phyloP scores from a whole-genome alignment of 768 basidiomycete genomes.

The Kwoniella newhampshirensis region DNA sequence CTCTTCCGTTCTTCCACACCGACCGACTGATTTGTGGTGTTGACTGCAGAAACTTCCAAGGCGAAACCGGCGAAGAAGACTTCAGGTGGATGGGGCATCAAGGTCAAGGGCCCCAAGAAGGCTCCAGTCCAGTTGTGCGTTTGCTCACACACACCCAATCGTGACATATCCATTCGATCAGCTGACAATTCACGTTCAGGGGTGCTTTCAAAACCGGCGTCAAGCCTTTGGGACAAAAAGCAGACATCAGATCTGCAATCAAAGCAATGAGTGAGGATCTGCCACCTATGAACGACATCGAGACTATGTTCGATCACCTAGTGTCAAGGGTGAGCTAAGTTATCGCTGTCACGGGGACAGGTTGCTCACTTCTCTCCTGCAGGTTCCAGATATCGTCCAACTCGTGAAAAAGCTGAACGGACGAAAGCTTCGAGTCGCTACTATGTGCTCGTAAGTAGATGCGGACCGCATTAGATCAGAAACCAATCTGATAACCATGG shows the following conservation, averaged over 20 bases:
- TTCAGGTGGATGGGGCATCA: constrained; percentile 19
- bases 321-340: constrained; percentile 38
- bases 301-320: constrained; percentile 43
- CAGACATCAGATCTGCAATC: constrained; percentile 28
- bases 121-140: constrained; percentile 34
- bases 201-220: constrained; percentile 32
- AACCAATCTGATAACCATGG: background rate
- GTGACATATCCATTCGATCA: background rate
- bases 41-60: background rate
- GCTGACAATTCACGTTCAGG: constrained; percentile 8
- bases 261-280: constrained; percentile 41
- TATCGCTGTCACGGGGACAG: too few species aligned
- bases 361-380: too few species aligned
- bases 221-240: constrained; percentile 24
- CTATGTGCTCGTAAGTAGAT: constrained; percentile 65
- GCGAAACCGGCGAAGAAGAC: constrained; percentile 20
- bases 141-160: background rate
- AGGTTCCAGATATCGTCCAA: constrained; percentile 45
- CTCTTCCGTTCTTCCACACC: background rate
- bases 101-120: constrained; percentile 33
- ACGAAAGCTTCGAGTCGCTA: constrained; percentile 85
- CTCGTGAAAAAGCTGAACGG: constrained; percentile 58
- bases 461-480: background rate
- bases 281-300: constrained; percentile 41
- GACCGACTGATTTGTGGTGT: background rate